Evolutionary conservation across 1,284 basidiomycete species (phyloP).

Genomic region (Trametes polyzona): DNA sequence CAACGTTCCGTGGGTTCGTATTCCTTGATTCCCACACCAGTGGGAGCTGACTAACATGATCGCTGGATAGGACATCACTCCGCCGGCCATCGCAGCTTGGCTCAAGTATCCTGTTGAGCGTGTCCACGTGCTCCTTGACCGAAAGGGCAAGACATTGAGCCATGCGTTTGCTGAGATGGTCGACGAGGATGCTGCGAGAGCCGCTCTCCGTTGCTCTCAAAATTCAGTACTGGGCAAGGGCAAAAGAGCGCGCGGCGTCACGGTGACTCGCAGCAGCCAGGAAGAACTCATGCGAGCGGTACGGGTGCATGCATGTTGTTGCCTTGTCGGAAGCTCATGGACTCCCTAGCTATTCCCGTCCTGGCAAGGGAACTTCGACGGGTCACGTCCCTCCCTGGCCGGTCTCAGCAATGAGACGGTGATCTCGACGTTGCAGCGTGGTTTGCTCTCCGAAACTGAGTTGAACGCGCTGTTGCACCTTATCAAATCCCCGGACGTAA

Average conservation of each 20-base stretch:
- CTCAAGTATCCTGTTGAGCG: constrained; percentile 67
- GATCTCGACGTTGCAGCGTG: constrained; percentile 58
- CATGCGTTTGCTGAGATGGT: constrained; percentile 79
- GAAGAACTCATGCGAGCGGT: constrained; percentile 80
- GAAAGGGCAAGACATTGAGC: constrained; percentile 78
- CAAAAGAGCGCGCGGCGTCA: constrained; percentile 76
- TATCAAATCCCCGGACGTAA: constrained; percentile 74
- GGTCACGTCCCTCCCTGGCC: constrained; percentile 63
- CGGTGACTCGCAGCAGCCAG: constrained; percentile 75
- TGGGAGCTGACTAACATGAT: not conserved
- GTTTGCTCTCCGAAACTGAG: constrained; percentile 67
- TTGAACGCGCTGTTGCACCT: constrained; percentile 65
- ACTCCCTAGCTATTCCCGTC: constrained; percentile 66
- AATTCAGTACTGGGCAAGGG: constrained; percentile 75
- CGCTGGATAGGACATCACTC: constrained; percentile 71
- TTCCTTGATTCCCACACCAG: not conserved
- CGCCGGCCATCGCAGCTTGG: constrained; percentile 68
- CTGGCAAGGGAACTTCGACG: constrained; percentile 78
- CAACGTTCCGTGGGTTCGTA: constrained; percentile 81
- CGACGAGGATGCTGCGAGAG: constrained; percentile 59
- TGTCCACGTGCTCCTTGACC: constrained; percentile 76
- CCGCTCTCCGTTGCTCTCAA: constrained; percentile 65
- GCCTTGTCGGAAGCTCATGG: not conserved
- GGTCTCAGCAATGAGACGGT: constrained; percentile 60
- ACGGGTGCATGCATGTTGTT: constrained; percentile 30